Evolutionary conservation across 768 basidiomycete genomes (phyloP).

Genomic region (Tricholoma matsutake): DNA sequence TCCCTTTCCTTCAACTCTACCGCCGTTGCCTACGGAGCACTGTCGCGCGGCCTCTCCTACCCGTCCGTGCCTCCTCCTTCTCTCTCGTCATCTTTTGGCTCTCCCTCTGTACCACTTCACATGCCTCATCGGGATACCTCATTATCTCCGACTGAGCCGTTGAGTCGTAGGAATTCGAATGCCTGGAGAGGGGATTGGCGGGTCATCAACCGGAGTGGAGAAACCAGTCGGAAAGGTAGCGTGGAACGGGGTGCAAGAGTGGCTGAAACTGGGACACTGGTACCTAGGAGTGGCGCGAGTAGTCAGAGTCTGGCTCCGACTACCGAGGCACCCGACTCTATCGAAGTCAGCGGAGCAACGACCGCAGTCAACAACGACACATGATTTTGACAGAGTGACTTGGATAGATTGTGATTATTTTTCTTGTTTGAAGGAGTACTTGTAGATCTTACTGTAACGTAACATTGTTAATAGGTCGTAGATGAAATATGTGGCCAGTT

Average conservation of each 20-base stretch:
- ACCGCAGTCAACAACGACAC: slow-evolving; percentile 7
- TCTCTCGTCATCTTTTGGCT: slow-evolving; percentile 74
- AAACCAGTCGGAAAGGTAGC: slow-evolving; percentile 51
- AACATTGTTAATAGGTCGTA: background rate
- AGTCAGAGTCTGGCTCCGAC: slow-evolving; percentile 39
- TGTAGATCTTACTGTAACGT: background rate
- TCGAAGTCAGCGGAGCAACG: slow-evolving; percentile 17
- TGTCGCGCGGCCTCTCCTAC: slow-evolving; percentile 56
- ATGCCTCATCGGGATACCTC: slow-evolving; percentile 48
- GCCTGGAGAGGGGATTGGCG: slow-evolving; percentile 36
- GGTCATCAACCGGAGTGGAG: slow-evolving; percentile 34
- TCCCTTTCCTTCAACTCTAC: slow-evolving; percentile 50
- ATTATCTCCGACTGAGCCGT: slow-evolving; percentile 47
- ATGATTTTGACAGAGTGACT: slow-evolving; percentile 4
- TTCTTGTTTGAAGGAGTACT: background rate
- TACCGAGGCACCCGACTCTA: slow-evolving; percentile 28
- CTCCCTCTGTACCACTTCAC: slow-evolving; percentile 51
- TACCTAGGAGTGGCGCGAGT: slow-evolving; percentile 46
- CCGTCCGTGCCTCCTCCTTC: slow-evolving; percentile 84
- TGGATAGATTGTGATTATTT: background rate
- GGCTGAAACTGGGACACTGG: slow-evolving; percentile 64
- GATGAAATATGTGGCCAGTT: slow-evolving; percentile 3
- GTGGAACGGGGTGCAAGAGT: slow-evolving; percentile 64
- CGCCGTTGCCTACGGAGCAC: slow-evolving; percentile 31
- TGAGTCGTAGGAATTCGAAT: slow-evolving; percentile 51